Percentiles rank a stretch among this genome's conserved stretches.
phyloP scores from a whole-genome alignment of 2,329 filamentous ascomycete genomes.

The Trichoderma pleuroti region DNA sequence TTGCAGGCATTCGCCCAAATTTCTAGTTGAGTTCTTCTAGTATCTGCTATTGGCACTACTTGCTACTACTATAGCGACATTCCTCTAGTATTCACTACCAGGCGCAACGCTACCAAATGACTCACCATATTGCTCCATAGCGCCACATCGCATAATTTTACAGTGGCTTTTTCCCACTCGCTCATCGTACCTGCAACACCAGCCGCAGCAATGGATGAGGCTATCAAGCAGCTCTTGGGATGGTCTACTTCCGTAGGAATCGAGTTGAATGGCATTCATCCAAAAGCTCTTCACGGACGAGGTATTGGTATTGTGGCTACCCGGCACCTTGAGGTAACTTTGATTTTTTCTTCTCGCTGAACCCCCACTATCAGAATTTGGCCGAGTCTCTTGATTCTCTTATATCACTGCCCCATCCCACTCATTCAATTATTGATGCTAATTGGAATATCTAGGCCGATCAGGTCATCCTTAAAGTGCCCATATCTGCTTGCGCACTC shows the following conservation, averaged over 20 bases:
- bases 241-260: slow-evolving; percentile 69
- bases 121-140: slow-evolving; percentile 2
- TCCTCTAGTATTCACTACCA: not conserved
- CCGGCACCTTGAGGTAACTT: slow-evolving; percentile 57
- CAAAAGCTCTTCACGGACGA: slow-evolving; percentile 64
- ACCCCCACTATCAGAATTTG: not conserved
- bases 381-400: not conserved
- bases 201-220: slow-evolving; percentile 20
- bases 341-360: not conserved
- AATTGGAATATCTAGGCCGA: slow-evolving; percentile 29
- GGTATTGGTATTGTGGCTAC: slow-evolving; percentile 77
- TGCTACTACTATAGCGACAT: not conserved
- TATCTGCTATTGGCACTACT: not conserved
- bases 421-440: not conserved
- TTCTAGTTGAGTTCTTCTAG: not conserved
- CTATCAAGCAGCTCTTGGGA: slow-evolving; percentile 52
- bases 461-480: slow-evolving; percentile 63
- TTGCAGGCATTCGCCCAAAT: not conserved
- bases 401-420: not conserved
- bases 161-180: not conserved
- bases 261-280: slow-evolving; percentile 61
- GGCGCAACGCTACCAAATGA: not conserved
- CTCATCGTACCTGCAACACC: not conserved
- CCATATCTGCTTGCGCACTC: slow-evolving; percentile 59
- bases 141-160: slow-evolving; percentile 9